phyloP scores from a whole-genome alignment of 805 yeast genomes.

The Wickerhamomyces silvicola region DNA sequence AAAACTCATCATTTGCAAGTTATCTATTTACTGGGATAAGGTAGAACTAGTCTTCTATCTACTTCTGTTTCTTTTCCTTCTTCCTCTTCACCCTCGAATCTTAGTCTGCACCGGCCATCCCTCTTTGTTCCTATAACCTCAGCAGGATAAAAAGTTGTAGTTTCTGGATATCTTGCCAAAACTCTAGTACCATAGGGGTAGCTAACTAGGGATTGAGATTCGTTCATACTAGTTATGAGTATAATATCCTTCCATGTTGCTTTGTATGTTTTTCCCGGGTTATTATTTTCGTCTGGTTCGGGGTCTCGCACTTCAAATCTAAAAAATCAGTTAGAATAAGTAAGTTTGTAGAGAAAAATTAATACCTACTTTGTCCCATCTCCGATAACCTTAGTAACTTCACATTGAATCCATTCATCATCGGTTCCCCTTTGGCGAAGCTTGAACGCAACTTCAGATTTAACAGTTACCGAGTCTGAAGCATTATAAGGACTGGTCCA shows the following conservation, averaged over 20 bases:
- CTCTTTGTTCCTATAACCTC: conserved; percentile 73
- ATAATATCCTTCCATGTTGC: conserved; percentile 78
- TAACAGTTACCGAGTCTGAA: conserved; percentile 49
- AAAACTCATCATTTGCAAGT: background rate
- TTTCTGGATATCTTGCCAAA: conserved; percentile 92
- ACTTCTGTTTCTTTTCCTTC: conserved; percentile 94
- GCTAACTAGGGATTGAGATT: conserved; percentile 34
- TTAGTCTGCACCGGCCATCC: conserved; percentile 70
- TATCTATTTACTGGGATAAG: conserved; percentile 42
- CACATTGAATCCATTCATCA: conserved; percentile 94
- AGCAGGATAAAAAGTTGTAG: conserved; percentile 95
- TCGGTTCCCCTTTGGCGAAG: conserved; percentile 64
- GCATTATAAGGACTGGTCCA: conserved; percentile 53
- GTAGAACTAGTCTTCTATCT: conserved; percentile 74
- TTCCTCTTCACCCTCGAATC: conserved; percentile 96
- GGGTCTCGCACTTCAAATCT: conserved; percentile 93
- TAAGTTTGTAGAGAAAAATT: background rate
- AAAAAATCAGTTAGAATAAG: conserved; percentile 10
- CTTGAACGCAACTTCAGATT: conserved; percentile 85
- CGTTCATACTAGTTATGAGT: conserved; percentile 54
- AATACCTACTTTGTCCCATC: conserved; percentile 48
- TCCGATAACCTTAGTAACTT: conserved; percentile 66
- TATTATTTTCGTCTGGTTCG: conserved; percentile 90
- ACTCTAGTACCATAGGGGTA: conserved; percentile 78
- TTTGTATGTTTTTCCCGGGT: conserved; percentile 79